Evolutionary conservation across 1,284 basidiomycete genomes (phyloP).

Genomic region (Irpex lacteus): DNA sequence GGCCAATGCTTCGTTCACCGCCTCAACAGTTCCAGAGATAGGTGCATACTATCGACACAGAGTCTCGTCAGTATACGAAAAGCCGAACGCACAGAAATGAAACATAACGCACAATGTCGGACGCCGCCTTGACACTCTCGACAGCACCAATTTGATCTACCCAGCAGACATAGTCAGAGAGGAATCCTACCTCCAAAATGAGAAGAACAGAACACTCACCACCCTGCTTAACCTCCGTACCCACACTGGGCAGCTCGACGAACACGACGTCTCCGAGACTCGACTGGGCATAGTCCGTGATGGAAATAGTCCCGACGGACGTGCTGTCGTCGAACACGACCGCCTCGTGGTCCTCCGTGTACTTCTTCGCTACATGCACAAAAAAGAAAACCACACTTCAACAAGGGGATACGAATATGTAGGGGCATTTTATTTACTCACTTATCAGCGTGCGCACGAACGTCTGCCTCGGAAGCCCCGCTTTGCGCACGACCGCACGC

Average conservation of each 20-base stretch:
- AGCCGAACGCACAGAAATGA: too few relatives aligned
- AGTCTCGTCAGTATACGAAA: constrained; percentile 1
- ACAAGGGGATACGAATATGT: neutral
- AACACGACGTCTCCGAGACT: constrained; percentile 97
- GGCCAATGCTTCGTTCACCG: constrained; percentile 76
- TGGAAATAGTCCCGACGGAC: constrained; percentile 81
- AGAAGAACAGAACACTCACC: constrained; percentile 49
- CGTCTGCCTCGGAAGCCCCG: neutral
- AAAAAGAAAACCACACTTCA: too few relatives aligned
- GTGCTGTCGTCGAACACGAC: constrained; percentile 80
- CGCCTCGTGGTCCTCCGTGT: constrained; percentile 91
- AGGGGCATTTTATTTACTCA: constrained; percentile 23
- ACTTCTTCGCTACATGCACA: constrained; percentile 64
- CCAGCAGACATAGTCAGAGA: constrained; percentile 7
- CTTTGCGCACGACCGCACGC: neutral
- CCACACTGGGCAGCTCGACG: constrained; percentile 85
- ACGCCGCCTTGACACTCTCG: constrained; percentile 97
- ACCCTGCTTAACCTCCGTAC: constrained; percentile 69
- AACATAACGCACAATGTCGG: constrained; percentile 74
- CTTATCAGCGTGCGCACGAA: constrained; percentile 37
- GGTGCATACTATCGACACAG: constrained; percentile 74
- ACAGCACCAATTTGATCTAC: constrained; percentile 96
- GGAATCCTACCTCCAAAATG: neutral
- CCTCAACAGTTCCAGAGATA: constrained; percentile 80
- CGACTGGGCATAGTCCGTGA: constrained; percentile 94